phyloP scores from a whole-genome alignment of 2,329 filamentous ascomycete genomes.

The Sporothrix pseudoabietina region DNA sequence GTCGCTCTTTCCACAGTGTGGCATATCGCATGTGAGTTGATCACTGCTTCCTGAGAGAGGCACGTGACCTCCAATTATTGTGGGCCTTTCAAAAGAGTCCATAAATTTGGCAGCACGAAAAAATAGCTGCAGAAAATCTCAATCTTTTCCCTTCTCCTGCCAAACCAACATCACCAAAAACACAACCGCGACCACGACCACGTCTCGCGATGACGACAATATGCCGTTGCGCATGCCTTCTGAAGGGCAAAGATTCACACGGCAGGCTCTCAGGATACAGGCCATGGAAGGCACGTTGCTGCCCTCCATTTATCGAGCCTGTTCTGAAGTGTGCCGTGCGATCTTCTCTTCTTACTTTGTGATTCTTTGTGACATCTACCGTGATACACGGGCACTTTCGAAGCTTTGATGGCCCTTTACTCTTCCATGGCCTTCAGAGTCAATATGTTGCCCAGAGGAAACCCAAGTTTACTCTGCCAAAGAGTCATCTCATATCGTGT shows the following conservation, averaged over 20 bases:
- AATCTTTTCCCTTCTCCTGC: neutral
- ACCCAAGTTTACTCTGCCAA: constrained; percentile 76
- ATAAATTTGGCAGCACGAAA: constrained; percentile 27
- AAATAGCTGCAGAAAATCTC: constrained; percentile 23
- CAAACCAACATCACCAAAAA: constrained; percentile 3
- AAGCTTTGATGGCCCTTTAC: constrained; percentile 76
- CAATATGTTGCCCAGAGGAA: constrained; percentile 84
- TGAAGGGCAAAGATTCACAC: neutral
- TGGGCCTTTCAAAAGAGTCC: neutral
- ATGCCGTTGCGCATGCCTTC: neutral
- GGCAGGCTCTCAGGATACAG: neutral
- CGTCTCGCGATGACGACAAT: neutral
- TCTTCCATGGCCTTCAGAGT: constrained; percentile 71
- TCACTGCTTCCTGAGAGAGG: neutral
- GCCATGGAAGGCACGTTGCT: neutral
- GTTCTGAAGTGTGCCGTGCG: neutral
- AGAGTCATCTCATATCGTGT: constrained; percentile 90
- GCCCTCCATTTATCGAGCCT: neutral
- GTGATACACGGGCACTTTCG: constrained; percentile 70
- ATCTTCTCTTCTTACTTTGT: neutral
- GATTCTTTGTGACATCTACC: neutral
- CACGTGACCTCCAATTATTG: constrained; percentile 13
- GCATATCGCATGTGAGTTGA: neutral
- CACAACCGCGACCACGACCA: neutral
- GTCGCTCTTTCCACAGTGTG: neutral